A percentile compares a stretch with the other conserved stretches of the same genome.
Conservation (phyloP, 106 monocot species). For the Allium fistulosum region DNA sequence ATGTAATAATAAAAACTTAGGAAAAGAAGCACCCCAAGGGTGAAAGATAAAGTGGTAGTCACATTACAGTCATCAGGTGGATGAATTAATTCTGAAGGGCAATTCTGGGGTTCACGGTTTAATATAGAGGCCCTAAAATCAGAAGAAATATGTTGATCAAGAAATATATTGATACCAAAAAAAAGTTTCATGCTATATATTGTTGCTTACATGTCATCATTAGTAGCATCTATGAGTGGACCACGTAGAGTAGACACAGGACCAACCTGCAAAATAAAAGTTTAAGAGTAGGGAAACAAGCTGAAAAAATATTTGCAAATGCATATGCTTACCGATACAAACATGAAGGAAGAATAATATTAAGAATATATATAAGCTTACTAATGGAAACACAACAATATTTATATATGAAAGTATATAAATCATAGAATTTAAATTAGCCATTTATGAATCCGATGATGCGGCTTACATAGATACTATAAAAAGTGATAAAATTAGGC, state of each 20-base stretch:
- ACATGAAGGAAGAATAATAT: not conserved
- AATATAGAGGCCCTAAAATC: constrained; percentile 70
- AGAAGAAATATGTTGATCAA: not conserved
- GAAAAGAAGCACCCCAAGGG: constrained; percentile 58
- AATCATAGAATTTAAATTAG: no score
- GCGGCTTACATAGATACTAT: constrained; percentile 67
- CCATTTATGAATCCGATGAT: not conserved
- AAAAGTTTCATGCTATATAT: not conserved
- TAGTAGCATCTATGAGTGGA: constrained; percentile 54
- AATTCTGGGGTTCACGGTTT: constrained; percentile 60
- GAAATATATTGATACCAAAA: no score
- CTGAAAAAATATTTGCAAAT: no score
- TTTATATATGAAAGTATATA: no score
- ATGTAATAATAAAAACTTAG: not conserved
- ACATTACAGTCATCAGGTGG: constrained; percentile 99
- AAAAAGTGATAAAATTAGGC: constrained; percentile 77
- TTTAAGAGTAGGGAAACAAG: not conserved
- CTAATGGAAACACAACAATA: no score
- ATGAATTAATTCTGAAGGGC: constrained; percentile 84
- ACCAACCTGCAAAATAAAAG: constrained; percentile 57
- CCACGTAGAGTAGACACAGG: constrained; percentile 86
- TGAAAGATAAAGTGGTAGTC: constrained; percentile 85
- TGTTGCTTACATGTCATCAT: constrained; percentile 62
- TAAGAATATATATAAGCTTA: not conserved
- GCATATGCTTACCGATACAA: not conserved